Conservation (phyloP, 208 protist species). For the Strigomonas galati region DNA sequence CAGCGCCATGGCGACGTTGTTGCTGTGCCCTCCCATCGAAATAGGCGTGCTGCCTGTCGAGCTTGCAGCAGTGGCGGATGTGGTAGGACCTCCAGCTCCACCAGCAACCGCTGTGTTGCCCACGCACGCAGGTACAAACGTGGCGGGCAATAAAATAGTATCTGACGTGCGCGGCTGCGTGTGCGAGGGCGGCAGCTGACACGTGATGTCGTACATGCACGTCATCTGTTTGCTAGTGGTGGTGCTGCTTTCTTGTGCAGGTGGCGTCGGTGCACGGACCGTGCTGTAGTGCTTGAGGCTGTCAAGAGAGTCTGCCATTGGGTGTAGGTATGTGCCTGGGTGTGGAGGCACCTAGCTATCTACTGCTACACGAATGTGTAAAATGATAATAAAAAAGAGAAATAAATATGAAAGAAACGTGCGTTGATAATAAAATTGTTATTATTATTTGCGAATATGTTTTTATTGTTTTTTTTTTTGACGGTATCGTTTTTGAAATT, state of each 20-base stretch:
- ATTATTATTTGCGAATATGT: background rate
- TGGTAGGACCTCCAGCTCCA: background rate
- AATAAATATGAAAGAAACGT: slow-evolving; percentile 1
- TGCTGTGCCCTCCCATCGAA: background rate
- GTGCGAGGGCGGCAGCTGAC: slow-evolving; percentile 2
- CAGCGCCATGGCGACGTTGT: background rate
- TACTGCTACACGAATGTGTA: background rate
- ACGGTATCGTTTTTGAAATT: background rate
- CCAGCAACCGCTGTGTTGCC: background rate
- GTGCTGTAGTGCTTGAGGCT: no score
- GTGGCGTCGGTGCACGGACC: no score
- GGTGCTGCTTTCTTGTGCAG: no score
- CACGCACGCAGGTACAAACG: background rate
- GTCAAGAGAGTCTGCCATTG: no score
- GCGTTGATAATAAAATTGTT: background rate
- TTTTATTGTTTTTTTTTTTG: slow-evolving; percentile 1
- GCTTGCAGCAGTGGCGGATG: background rate
- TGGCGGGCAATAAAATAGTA: slow-evolving; percentile 4
- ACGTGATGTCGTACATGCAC: background rate
- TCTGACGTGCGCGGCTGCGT: background rate
- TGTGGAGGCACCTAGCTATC: background rate
- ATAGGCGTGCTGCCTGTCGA: background rate
- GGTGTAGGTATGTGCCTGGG: no score
- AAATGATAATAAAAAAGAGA: slow-evolving; percentile 2
- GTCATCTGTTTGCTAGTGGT: no score